Percentiles rank a stretch among this genome's conserved stretches.
Conservation (phyloP, 1,284 basidiomycete species). For the Mycosarcoma mackinlayi region DNA sequence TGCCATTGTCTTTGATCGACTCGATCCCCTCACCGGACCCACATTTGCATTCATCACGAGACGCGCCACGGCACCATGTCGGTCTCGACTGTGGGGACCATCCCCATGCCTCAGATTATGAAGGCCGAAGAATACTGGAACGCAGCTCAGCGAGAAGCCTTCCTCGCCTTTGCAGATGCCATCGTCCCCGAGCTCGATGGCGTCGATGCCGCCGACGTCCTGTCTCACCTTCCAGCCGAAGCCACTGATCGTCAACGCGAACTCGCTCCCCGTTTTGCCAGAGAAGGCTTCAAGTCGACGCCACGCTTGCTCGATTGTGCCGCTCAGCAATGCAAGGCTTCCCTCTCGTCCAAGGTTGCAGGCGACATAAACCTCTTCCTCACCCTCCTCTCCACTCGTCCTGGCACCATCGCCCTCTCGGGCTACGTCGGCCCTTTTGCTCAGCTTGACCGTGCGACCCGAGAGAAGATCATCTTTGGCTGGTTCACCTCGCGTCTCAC, state of each 20-base stretch:
- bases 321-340: slow-evolving; percentile 52
- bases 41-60: no score
- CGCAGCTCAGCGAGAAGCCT: slow-evolving; percentile 42
- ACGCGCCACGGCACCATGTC: slow-evolving; percentile 22
- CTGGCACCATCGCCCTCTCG: slow-evolving; percentile 59
- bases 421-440: slow-evolving; percentile 62
- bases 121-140: slow-evolving; percentile 53
- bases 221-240: slow-evolving; percentile 52
- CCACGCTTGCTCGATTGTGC: slow-evolving; percentile 58
- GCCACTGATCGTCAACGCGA: slow-evolving; percentile 57
- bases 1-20: no score
- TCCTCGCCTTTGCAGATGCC: slow-evolving; percentile 63
- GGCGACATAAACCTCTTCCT: slow-evolving; percentile 58
- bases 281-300: slow-evolving; percentile 51
- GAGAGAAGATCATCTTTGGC: slow-evolving; percentile 42
- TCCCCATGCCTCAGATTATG: slow-evolving; percentile 42
- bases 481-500: slow-evolving; percentile 59
- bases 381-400: slow-evolving; percentile 53
- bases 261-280: slow-evolving; percentile 51
- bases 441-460: slow-evolving; percentile 41
- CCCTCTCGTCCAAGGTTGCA: slow-evolving; percentile 52
- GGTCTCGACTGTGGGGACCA: slow-evolving; percentile 7
- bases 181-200: slow-evolving; percentile 58
- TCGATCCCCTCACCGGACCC: no score
- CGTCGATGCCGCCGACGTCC: slow-evolving; percentile 53